phyloP scores from a whole-genome alignment of 1,284 basidiomycete species.

The Rhodotorula glutinis region DNA sequence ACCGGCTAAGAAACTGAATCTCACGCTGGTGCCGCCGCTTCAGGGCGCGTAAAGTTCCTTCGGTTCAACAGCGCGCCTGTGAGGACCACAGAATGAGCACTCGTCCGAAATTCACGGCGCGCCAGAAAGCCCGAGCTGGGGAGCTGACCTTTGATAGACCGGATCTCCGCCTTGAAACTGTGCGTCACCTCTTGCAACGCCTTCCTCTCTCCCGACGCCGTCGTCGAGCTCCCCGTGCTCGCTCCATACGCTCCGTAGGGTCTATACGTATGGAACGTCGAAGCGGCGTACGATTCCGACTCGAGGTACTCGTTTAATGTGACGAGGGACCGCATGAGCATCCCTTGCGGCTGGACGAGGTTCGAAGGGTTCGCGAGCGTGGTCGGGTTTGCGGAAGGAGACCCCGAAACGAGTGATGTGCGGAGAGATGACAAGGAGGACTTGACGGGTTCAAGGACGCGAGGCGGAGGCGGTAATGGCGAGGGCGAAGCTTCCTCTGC shows the following conservation, averaged over 20 bases:
- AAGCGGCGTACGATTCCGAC: constrained; percentile 17
- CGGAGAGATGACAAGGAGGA: constrained; percentile 13
- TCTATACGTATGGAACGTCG: constrained; percentile 14
- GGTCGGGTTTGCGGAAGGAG: neutral
- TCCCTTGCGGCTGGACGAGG: constrained; percentile 29
- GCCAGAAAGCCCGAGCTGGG: too few species aligned
- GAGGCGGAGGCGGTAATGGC: constrained; percentile 6
- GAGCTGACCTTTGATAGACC: constrained; percentile 32
- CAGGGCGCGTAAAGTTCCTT: constrained; percentile 25
- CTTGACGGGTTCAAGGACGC: constrained; percentile 3
- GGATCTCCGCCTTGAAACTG: constrained; percentile 30
- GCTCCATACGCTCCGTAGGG: constrained; percentile 6
- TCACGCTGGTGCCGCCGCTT: constrained; percentile 4
- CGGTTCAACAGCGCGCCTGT: constrained; percentile 33
- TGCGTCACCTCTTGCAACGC: constrained; percentile 17
- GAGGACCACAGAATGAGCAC: too few species aligned
- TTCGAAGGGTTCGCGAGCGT: constrained; percentile 18
- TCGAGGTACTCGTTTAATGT: constrained; percentile 35
- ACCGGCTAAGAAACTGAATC: rapidly evolving
- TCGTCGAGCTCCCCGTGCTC: neutral
- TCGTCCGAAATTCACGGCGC: too few species aligned
- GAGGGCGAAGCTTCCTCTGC: neutral
- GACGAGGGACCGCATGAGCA: constrained; percentile 27
- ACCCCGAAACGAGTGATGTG: neutral
- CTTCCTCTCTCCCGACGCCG: constrained; percentile 16